Evolutionary conservation across 2,329 filamentous ascomycete genomes (phyloP).

Genomic region (Xylaria sp.): DNA sequence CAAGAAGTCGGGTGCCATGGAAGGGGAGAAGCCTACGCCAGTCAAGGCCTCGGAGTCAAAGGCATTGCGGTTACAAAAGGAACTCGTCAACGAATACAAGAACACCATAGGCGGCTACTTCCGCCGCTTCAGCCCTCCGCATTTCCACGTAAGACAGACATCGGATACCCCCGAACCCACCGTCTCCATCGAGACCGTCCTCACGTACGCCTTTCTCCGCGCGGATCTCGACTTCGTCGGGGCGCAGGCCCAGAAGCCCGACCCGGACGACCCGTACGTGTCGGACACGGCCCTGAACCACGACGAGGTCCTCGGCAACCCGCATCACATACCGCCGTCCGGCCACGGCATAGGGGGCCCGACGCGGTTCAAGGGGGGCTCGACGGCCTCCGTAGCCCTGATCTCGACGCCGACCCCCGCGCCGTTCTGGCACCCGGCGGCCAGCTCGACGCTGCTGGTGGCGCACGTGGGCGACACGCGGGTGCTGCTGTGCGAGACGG

Average conservation of each 20-base stretch:
- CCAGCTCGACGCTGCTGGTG: conserved; percentile 79
- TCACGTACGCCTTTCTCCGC: conserved; percentile 91
- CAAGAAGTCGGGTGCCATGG: conserved; percentile 42
- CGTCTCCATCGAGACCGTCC: conserved; percentile 72
- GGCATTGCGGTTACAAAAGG: conserved; percentile 69
- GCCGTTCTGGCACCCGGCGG: conserved; percentile 92
- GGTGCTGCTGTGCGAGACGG: conserved; percentile 84
- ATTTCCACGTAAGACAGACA: conserved; percentile 58
- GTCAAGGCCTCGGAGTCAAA: conserved; percentile 57
- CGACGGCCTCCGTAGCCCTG: conserved; percentile 85
- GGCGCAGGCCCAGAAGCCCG: conserved; percentile 82
- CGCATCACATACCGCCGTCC: conserved; percentile 55
- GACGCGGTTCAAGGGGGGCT: conserved; percentile 87
- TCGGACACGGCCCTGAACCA: conserved; percentile 81
- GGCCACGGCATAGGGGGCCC: conserved; percentile 70
- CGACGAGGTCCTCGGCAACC: conserved; percentile 76
- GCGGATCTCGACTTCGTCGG: conserved; percentile 94
- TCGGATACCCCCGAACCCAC: conserved; percentile 42
- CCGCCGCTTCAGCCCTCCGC: conserved; percentile 80
- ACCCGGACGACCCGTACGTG: conserved; percentile 69
- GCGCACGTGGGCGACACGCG: conserved; percentile 94
- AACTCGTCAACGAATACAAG: conserved; percentile 77
- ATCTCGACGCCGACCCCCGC: conserved; percentile 90
- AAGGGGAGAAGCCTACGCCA: conserved; percentile 48
- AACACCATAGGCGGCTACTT: conserved; percentile 92